Evolutionary conservation across 345 rosid species (phyloP), one percentile per base, ranked within the genome.

Genomic region (Aethionema arabicum): DNA sequence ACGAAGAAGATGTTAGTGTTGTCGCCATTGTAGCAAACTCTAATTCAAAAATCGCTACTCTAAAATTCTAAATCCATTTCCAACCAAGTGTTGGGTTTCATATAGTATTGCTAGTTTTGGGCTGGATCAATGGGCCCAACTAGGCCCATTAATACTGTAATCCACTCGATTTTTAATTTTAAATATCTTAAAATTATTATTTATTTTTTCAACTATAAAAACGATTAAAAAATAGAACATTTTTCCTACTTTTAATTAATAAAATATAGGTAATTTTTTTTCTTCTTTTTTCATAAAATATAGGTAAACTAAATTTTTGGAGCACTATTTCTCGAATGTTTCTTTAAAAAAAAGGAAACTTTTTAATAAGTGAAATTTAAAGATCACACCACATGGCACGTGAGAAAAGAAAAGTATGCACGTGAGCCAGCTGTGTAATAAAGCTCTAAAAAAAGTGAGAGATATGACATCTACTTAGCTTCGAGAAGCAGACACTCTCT

Each of bases 381-480:
- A 55, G 52, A 33, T 33, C 36, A 31, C 62, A 62, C 45, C 74
- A 62, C 68, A 62, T 55, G 72, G 65, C 65, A 61, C 52, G 70
- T 52, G 75, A 73, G 65, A 51, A 65, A 65, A 35, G 61, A 59
- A 49, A 64, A 59, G 49, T 33, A 63, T 41, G 50, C 57, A 38
- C 69, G 76, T 36, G 74, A 71, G 49, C 68, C 74, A 69, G 74
- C 63, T 62, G 73, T 49, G 68, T 54, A 38, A 31, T 47, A 43
- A 52, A 39, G 48, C 72, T 52, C 29, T 21, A 4, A 41, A n/a
- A 62, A 47, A 56, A 55, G 63, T 55, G 52, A 69, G 27, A 39
- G 62, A 27, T 16, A 16, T 53, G 67, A 61, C 51, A 62, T 54
- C 58, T 55, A 62, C 52, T 61, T 61, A 47, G 63, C 74, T 69